Evolutionary conservation across 2,329 filamentous ascomycete genomes (phyloP).

Genomic region (Basipetospora chlamydospora): DNA sequence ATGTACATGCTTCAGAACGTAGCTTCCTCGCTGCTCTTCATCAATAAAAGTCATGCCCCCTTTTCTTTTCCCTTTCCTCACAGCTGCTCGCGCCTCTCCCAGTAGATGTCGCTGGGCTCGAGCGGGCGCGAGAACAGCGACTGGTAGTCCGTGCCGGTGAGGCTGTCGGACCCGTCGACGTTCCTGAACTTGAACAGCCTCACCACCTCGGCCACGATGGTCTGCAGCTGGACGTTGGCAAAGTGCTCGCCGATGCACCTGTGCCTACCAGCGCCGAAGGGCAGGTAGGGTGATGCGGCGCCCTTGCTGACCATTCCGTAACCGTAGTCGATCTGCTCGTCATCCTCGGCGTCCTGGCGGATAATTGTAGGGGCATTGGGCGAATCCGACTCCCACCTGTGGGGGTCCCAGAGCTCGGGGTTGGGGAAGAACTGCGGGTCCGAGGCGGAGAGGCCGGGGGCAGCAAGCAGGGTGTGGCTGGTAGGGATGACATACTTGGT

Average conservation of each 20-base stretch:
- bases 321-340: constrained; percentile 80
- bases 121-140: constrained; percentile 62
- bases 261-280: constrained; percentile 85
- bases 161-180: constrained; percentile 50
- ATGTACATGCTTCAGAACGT: no score
- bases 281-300: constrained; percentile 75
- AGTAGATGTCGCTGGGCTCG: constrained; percentile 57
- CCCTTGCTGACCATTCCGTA: constrained; percentile 91
- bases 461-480: constrained; percentile 67
- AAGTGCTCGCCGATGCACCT: constrained; percentile 96
- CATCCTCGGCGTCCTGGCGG: constrained; percentile 35
- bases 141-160: constrained; percentile 54
- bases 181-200: constrained; percentile 70
- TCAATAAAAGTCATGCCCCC: no score
- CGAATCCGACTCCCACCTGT: constrained; percentile 67
- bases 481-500: constrained; percentile 74
- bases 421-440: constrained; percentile 68
- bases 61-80: constrained; percentile 8
- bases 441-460: constrained; percentile 66
- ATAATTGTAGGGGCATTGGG: constrained; percentile 34
- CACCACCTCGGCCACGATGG: constrained; percentile 65
- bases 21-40: no score
- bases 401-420: constrained; percentile 72
- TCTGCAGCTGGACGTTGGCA: constrained; percentile 81
- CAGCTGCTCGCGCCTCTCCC: constrained; percentile 49